Evolutionary conservation across 768 basidiomycete species (phyloP), one percentile per base, ranked within the genome.

Genomic region (Podaxis mareebaensis): DNA sequence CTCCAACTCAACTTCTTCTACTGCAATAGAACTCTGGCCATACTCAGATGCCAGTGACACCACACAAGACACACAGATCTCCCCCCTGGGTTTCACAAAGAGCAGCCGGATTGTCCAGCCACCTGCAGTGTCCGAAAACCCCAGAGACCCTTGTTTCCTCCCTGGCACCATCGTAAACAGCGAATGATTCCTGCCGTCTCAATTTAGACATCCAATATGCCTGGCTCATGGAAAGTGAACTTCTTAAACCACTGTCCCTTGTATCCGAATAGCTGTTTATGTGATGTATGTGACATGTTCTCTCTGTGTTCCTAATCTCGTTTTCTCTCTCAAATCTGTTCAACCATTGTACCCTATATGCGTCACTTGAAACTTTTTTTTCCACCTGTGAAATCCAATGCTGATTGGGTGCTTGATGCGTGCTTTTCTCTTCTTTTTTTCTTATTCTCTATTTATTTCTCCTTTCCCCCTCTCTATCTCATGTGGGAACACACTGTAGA

Each of bases 11-110:
- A 54, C 56, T 33, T 44, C 36, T 22, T 46, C 61, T 56, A 22
- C 38, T 60, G 65, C 26, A 55, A 58, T 42, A 7, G 66, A 53
- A 62, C 68, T 58, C 20, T 74, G 72, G 71, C 70, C 71, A 1
- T 73, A 69, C 71, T 51, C 66, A 17, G 58, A 63, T 46, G 46
- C 24, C 36, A 48, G 20, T n/a, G 58, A 58, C 13, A 22, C 26
- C 39, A 17, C 40, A 6, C 56, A 53, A 26, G 60, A 52, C 5
- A 22, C 17, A 2, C 26, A 26, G 33, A 62, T 46, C 11, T 63
- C 58, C 3, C 58, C 65, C 2, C 58, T 58, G 33, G 61, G 28
- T 17, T 54, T 42, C 13, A 28, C 12, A 24, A 63, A 55, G 54
- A 56, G 39, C 15, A 53, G 48, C 20, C 54, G 6, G n/a, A 6